Conservation (phyloP, 352 stramenopile species). For the Pythium plurisporium region DNA sequence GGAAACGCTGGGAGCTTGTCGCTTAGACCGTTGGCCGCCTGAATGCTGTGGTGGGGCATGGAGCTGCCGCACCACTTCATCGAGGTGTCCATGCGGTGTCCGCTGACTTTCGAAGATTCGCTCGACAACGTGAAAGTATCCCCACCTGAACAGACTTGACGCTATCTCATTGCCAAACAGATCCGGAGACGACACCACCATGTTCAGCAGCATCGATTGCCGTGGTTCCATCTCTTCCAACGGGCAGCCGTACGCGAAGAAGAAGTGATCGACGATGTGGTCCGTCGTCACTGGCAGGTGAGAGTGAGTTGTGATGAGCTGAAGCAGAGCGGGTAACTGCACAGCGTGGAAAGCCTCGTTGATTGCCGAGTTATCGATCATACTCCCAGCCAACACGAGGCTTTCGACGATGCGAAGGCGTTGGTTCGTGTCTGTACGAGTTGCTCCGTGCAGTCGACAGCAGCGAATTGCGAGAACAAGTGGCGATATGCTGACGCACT, state of each 20-base stretch:
- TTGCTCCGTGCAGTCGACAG: neutral
- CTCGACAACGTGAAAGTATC: neutral
- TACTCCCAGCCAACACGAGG: constrained; percentile 1
- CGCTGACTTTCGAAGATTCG: neutral
- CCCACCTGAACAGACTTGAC: neutral
- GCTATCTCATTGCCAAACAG: neutral
- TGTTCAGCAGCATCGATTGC: neutral
- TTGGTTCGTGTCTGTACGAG: neutral
- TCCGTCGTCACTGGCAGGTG: neutral
- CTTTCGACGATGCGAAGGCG: constrained; percentile 21
- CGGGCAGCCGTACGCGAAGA: neutral
- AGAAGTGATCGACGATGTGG: neutral
- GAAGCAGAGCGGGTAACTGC: neutral
- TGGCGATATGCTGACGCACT: constrained; percentile 8
- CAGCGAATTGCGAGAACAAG: constrained; percentile 33
- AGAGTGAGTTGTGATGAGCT: neutral
- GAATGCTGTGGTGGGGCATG: neutral
- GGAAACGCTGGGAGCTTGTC: neutral
- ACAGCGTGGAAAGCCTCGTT: neutral
- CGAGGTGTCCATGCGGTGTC: neutral
- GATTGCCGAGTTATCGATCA: neutral
- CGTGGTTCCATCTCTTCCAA: neutral
- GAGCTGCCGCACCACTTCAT: neutral
- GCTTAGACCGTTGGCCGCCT: neutral
- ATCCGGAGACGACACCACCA: neutral